phyloP scores from a whole-genome alignment of 2,329 filamentous ascomycete species.

The Fusarium zealandicum region DNA sequence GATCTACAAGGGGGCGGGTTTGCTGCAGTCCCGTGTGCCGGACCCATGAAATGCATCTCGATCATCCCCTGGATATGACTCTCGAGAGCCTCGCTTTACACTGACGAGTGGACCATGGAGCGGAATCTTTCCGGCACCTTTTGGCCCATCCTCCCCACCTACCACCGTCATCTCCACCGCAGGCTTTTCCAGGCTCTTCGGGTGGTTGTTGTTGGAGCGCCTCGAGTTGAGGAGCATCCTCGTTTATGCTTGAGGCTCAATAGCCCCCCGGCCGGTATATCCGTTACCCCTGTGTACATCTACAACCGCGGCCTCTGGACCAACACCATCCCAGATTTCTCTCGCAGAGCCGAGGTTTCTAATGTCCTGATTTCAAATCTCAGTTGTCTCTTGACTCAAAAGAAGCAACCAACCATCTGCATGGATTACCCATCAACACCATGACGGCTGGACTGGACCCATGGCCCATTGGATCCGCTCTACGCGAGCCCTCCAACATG shows the following conservation, averaged over 20 bases:
- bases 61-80: slow-evolving; percentile 14
- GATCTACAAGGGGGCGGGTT: slow-evolving; percentile 20
- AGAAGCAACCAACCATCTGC: slow-evolving; percentile 13
- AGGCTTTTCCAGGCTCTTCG: slow-evolving; percentile 7
- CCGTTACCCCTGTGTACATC: background rate
- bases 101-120: slow-evolving; percentile 2
- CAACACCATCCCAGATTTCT: background rate
- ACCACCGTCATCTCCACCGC: slow-evolving; percentile 21
- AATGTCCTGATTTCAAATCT: slow-evolving; percentile 15
- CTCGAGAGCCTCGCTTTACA: slow-evolving; percentile 8
- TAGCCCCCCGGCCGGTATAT: background rate
- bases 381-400: slow-evolving; percentile 11
- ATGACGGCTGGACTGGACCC: slow-evolving; percentile 20
- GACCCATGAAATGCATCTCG: slow-evolving; percentile 15
- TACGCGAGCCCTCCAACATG: slow-evolving; percentile 4
- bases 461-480: slow-evolving; percentile 21
- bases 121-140: slow-evolving; percentile 24
- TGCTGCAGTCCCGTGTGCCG: slow-evolving; percentile 19
- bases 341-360: background rate
- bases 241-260: slow-evolving; percentile 23
- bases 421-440: slow-evolving; percentile 22
- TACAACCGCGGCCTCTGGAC: background rate
- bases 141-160: slow-evolving; percentile 17
- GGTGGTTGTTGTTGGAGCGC: slow-evolving; percentile 6
- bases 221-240: background rate